Base-by-base conservation (phyloP, 768 basidiomycete genomes). In the Strobilomyces confusus region DNA sequence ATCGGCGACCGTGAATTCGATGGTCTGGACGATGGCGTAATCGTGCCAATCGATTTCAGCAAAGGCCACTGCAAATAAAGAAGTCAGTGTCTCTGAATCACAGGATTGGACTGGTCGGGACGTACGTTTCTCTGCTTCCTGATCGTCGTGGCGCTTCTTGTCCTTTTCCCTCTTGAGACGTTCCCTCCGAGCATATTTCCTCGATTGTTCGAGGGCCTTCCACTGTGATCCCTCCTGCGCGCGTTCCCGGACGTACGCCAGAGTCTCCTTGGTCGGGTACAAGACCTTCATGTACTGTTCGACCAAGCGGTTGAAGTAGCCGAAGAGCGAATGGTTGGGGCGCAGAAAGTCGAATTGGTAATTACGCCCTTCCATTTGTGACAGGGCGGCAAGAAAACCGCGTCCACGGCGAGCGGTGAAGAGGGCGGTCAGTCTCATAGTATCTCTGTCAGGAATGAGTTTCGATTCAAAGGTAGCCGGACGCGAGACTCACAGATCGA, bases 11-110 rank as follows among this genome's bases (percentile, higher is more conserved):
- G 97, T 98, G 66, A 98, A 99, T 66, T 99, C 97, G 62, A 97
- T 94, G 19, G 94, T 97, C 67, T 98, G 93, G 7, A 98, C 97
- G 51, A 97, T 92, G 37, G 94, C 92, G 73, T 97, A 98, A 67
- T 98, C 97, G 64, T 99, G 93, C 97, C 97, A 99, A 67, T 99
- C 97, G 61, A 99, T 98, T 67, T 95, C 92, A 41, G 93, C 92
- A 65, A 97, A 95, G 5, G 95, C 95, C 71, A 84, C 90, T 88
- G 55, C 7, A 48, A 52, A 37, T n/a, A 47, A 40, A 49, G 20
- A 26, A 22, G 58, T 60, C 49, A 56, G 52, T 29, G 19, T 41
- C 14, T 22, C 19, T 3, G 14, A 51, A 8, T 15, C n/a, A 19
- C 7, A 42, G 11, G 17, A 41, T 14, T 5, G 13, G 3, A 15